Conservation (phyloP, 2,329 filamentous ascomycete genomes). For the Rosellinia necatrix region DNA sequence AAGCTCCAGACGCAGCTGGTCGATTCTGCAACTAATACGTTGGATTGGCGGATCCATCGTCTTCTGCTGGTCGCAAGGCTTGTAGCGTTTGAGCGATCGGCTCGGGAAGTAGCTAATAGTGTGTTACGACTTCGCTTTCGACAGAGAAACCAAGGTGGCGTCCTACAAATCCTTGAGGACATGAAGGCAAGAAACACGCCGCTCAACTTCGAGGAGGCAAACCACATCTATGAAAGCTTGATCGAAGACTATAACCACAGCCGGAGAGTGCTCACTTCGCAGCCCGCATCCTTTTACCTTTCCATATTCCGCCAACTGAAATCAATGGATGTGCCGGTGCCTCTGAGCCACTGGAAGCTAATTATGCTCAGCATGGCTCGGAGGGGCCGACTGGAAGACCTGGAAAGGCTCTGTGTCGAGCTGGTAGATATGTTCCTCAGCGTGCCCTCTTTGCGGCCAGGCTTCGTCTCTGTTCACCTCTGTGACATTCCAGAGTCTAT, state of each 20-base stretch:
- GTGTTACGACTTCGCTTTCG: slow-evolving; percentile 41
- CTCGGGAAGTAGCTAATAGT: slow-evolving; percentile 41
- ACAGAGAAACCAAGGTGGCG: slow-evolving; percentile 33
- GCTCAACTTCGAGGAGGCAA: slow-evolving; percentile 38
- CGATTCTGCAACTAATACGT: slow-evolving; percentile 40
- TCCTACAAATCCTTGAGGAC: slow-evolving; percentile 45
- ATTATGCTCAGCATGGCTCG: slow-evolving; percentile 52
- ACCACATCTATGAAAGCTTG: slow-evolving; percentile 39
- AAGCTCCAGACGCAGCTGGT: slow-evolving; percentile 48
- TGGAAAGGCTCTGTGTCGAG: slow-evolving; percentile 50
- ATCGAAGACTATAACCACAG: slow-evolving; percentile 30
- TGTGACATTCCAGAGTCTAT: slow-evolving; percentile 48
- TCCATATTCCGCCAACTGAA: slow-evolving; percentile 44
- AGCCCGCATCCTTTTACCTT: slow-evolving; percentile 39
- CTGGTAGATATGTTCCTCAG: slow-evolving; percentile 47
- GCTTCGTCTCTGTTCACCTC: slow-evolving; percentile 50
- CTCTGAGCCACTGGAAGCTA: slow-evolving; percentile 48
- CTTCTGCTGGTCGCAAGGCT: slow-evolving; percentile 52
- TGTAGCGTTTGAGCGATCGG: slow-evolving; percentile 38
- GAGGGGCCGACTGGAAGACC: slow-evolving; percentile 49
- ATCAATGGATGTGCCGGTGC: slow-evolving; percentile 47
- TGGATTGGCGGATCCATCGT: slow-evolving; percentile 48
- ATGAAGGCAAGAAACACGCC: slow-evolving; percentile 44
- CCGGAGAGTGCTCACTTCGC: slow-evolving; percentile 25
- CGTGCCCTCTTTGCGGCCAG: slow-evolving; percentile 34